phyloP scores from a whole-genome alignment of 129 eudicot species.

The Tagetes patula region DNA sequence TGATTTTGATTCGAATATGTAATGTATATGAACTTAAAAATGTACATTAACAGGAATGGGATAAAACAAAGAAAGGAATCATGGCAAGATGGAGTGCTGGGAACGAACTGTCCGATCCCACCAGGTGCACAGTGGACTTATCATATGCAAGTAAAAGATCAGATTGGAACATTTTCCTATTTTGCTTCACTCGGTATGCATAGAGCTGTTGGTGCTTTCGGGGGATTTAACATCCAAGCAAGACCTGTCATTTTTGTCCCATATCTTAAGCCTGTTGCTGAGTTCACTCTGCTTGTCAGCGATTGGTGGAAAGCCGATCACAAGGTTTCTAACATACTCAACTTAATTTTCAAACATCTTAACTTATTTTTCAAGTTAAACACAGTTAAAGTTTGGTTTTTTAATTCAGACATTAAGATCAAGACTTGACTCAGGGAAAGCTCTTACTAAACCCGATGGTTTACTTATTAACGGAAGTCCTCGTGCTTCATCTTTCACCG shows the following conservation, averaged over 20 bases:
- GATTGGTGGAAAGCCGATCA: conserved; percentile 85
- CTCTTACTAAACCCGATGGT: conserved; percentile 58
- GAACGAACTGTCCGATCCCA: conserved; percentile 90
- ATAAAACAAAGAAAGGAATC: conserved; percentile 68
- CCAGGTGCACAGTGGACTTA: conserved; percentile 64
- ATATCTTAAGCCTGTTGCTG: conserved; percentile 61
- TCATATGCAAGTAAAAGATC: conserved; percentile 85
- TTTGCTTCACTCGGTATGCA: conserved; percentile 74
- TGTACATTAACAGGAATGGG: conserved; percentile 63
- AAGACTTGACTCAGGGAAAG: conserved; percentile 49
- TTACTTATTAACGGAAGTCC: conserved; percentile 73
- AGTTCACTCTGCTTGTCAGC: conserved; percentile 55
- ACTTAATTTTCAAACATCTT: neutral
- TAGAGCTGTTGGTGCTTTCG: conserved; percentile 82
- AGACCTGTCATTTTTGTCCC: conserved; percentile 66
- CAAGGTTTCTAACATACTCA: conserved; percentile 49
- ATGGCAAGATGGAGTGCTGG: conserved; percentile 97
- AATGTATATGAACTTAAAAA: neutral
- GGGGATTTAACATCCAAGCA: conserved; percentile 56
- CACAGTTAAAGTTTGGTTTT: neutral
- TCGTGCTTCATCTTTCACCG: conserved; percentile 39
- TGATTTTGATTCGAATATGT: neutral
- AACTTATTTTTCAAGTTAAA: neutral
- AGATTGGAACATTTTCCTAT: conserved; percentile 71
- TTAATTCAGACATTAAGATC: conserved; percentile 43